These are phyloP conservation scores for Pseudocercospora crystallina DNA, from an alignment of 2,329 filamentous ascomycete genomes.

Conservation along the genomic window DNA sequence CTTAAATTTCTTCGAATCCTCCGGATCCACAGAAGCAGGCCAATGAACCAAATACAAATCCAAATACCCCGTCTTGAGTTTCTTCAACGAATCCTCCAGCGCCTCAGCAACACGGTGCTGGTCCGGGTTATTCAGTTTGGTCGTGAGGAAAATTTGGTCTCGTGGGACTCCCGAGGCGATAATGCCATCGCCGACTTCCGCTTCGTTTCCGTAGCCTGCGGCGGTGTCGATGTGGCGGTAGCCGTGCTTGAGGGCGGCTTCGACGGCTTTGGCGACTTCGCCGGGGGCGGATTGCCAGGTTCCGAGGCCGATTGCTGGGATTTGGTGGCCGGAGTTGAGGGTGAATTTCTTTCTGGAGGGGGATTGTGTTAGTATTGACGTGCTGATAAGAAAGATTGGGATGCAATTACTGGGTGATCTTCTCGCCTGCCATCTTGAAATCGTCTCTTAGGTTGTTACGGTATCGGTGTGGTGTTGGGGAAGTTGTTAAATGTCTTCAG, in stretches of 20 bases:
- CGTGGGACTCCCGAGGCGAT: conserved; percentile 64
- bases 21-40: conserved; percentile 64
- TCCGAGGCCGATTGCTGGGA: conserved; percentile 73
- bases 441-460: too few relatives aligned
- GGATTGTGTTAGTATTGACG: too few relatives aligned
- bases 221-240: conserved; percentile 68
- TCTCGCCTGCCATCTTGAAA: too few relatives aligned
- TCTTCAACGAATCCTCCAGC: conserved; percentile 59
- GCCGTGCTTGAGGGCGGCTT: conserved; percentile 60
- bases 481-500: too few relatives aligned
- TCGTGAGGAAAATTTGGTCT: conserved; percentile 71
- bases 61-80: conserved; percentile 64
- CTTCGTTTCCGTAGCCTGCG: conserved; percentile 75
- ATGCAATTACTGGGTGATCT: too few relatives aligned
- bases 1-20: conserved; percentile 65
- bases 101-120: conserved; percentile 68
- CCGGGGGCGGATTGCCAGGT: conserved; percentile 75
- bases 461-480: too few relatives aligned
- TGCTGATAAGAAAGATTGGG: too few relatives aligned
- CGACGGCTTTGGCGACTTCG: conserved; percentile 69
- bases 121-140: conserved; percentile 80
- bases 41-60: conserved; percentile 73
- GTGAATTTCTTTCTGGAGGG: not conserved
- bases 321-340: conserved; percentile 71
- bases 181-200: conserved; percentile 71